Base-by-base conservation (phyloP, 1,139 yeast species). In the Hanseniaspora gamundiae region DNA sequence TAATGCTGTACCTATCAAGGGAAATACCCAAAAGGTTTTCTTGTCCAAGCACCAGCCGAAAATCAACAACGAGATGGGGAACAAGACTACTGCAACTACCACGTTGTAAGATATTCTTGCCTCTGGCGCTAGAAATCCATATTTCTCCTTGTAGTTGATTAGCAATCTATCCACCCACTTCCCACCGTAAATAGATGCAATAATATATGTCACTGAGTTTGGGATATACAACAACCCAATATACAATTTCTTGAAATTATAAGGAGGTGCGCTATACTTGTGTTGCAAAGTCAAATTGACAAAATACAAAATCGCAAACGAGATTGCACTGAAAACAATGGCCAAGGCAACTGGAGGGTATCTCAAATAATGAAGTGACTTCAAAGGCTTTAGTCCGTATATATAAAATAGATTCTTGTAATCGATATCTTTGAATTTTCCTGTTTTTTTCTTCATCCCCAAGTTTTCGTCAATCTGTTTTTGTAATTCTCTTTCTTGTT, bases 191-290 rank as follows among this genome's bases (percentile, higher is more conserved):
- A 84, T 61, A 2, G 91, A 79, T 0, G 93, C 91, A 40, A 80
- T 52, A 31, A 85, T 64, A 55, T 85, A 85, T 0, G 91, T 78
- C 16, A 83, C 73, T 0, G 94, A 83, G 59, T 85, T 84, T 35
- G 95, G 95, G 35, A 86, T 76, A 62, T 84, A 86, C 49, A 82
- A 69, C 36, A 86, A 66, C 39, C 95, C 95, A 43, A 80, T 72
- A 47, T 80, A 71, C 44, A 84, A 63, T 1, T 82, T 62, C 35
- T 68, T 65, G 66, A 81, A 85, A 51, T 76, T 72, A 61, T 86
- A 86, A 2, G 95, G 95, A 0, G 65, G 59, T 22, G 71, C 58
- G 0, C 83, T 65, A 59, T 78, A 86, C 47, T 70, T 70, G 54
- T 74, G 72, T 39, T 88, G 73, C 38, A 86, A 67, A 9, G 93